Base-by-base conservation (phyloP, 1,139 yeast genomes). In the Pichia sp. region DNA sequence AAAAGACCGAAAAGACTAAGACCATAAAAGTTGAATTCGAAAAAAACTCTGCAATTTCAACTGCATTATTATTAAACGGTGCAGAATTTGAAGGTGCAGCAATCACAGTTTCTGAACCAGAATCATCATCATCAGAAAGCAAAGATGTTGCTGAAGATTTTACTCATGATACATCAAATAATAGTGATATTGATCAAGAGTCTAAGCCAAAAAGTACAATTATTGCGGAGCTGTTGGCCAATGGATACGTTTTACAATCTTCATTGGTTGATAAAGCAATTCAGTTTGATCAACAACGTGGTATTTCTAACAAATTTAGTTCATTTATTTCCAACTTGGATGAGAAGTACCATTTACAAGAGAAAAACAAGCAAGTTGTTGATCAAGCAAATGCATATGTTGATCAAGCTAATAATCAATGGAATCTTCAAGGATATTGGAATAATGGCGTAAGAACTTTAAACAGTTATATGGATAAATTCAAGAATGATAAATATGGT, bases 171-270 rank as follows among this genome's bases (percentile, higher is more conserved):
- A 40, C 42, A 4, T 34, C 43, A 11, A 40, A 42, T 4, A 46
- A 53, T 18, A 61, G 55, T 16, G 89, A 83, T 58, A 76, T 84
- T 49, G 68, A 73, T 3, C 95, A 85, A 65, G 95, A 85, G 60
- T 80, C 78, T 56, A 85, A 85, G 68, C 95, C 95, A 49, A 83
- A 84, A 61, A 69, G 81, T 52, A 80, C 88, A 25, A 80, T 85
- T 50, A 70, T 84, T 68, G 92, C 94, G 1, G 92, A 85, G 65
- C 76, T 83, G 58, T 71, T 85, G 54, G 75, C 89, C 30, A 77
- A 79, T 27, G 95, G 95, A 5, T 85, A 85, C 63, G 74, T 72
- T 25, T 64, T 85, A 39, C 74, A 84, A 44, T 94, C 85, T 63
- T 68, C 73, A 50, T 70, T 84, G 42, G 71, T 85, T 47, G 74